Base-by-base conservation (phyloP, 2,329 filamentous ascomycete genomes). In the Ophiocordyceps camponoti-floridani region DNA sequence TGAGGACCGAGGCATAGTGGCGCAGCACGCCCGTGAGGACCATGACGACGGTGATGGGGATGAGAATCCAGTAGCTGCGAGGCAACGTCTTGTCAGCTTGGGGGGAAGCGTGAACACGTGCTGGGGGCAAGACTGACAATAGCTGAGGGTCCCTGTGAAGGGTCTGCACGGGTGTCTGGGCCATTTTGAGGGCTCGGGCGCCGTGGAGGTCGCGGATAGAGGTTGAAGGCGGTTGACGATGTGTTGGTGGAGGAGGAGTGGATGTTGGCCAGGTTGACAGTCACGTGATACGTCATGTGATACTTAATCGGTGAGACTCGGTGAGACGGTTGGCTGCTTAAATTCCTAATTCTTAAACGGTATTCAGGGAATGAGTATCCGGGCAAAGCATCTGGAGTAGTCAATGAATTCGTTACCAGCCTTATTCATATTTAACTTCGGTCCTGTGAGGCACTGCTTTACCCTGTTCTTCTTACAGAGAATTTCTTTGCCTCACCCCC, bases 61-160 rank as follows among this genome's bases (percentile, higher is more conserved):
- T 81, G 48, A 98, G 73, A 65, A 98, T 98, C 91, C 91, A 98
- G 73, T 95, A 96, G 68, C 91, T 98, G 56, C 45, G 48, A 10
- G 11, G 14, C 33, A 12, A 6, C 28, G 43, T 31, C 18, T 8
- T 23, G 38, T 41, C 38, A 41, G 38, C 12, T 6, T n/a, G n/a
- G n/a, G n/a, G n/a, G 13, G 6, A n/a, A 4, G 4, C 7, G 26
- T 13, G 10, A 12, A 9, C 9, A 9, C 30, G 35, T 23, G 23
- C 23, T 23, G 26, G 14, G n/a, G n/a, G 2, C 26, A 16, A 9
- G 4, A 64, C 84, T 60, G 70, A 96, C 91, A 98, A 94, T 52
- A 98, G 73, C 66, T 94, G 88, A 58, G 91, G 89, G 82, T 98
- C 93, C 76, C 91, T 68, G 69, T 94, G 84, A 76, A 98, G 95